These are phyloP conservation scores for Huntiella moniliformis DNA, from an alignment of 2,329 filamentous ascomycete species.

Conservation along the genomic window DNA sequence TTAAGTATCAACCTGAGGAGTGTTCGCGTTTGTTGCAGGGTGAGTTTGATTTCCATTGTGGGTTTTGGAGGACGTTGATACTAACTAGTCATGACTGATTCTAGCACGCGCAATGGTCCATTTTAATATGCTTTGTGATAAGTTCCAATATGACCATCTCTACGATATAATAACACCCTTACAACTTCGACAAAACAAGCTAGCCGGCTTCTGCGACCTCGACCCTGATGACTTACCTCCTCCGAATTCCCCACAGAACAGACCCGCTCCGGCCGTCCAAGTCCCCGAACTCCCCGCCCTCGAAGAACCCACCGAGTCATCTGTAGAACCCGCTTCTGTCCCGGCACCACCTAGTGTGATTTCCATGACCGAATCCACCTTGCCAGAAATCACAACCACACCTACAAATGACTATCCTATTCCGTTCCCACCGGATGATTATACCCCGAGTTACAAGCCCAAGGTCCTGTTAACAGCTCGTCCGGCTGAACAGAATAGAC, in stretches of 20 bases:
- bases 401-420: too few relatives aligned
- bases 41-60: slow-evolving; percentile 25
- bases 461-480: slow-evolving; percentile 83
- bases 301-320: too few relatives aligned
- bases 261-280: slow-evolving; percentile 72
- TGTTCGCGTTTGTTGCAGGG: slow-evolving; percentile 87
- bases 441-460: slow-evolving; percentile 35
- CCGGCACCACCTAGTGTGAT: too few relatives aligned
- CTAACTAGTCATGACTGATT: neutral
- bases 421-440: too few relatives aligned
- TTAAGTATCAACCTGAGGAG: slow-evolving; percentile 83
- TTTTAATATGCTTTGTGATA: slow-evolving; percentile 47
- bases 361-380: too few relatives aligned
- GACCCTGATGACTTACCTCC: slow-evolving; percentile 55
- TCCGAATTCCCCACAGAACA: slow-evolving; percentile 69
- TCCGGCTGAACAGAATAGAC: slow-evolving; percentile 46
- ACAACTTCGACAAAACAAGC: slow-evolving; percentile 70
- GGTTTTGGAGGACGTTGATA: neutral
- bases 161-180: slow-evolving; percentile 58
- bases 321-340: too few relatives aligned
- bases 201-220: slow-evolving; percentile 74
- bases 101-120: slow-evolving; percentile 65
- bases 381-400: too few relatives aligned
- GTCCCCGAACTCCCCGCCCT: slow-evolving; percentile 47
- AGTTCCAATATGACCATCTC: slow-evolving; percentile 72